phyloP scores from a whole-genome alignment of 192 early-diverging fungal genomes.

The Coemansia sp. region DNA sequence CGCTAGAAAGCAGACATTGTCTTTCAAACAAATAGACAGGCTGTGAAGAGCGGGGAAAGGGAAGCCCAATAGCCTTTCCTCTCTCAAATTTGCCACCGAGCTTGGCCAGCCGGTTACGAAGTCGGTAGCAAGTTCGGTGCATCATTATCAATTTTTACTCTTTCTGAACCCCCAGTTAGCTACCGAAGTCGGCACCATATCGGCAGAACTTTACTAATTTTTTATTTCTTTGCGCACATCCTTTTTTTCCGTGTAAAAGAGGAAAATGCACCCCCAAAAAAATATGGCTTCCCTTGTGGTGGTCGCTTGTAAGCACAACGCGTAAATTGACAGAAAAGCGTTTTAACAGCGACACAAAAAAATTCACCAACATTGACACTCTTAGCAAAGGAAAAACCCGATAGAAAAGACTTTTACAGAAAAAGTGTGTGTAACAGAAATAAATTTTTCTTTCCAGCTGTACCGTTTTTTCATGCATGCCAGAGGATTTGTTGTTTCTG shows the following conservation, averaged over 20 bases:
- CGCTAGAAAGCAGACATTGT: no score
- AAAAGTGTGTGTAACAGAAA: no score
- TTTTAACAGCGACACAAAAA: no score
- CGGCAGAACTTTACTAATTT: neutral
- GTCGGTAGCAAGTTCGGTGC: slow-evolving; percentile 5
- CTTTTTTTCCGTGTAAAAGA: neutral
- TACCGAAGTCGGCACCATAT: slow-evolving; percentile 4
- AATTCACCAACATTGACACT: no score
- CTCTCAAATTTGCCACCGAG: neutral
- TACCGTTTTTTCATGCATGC: no score
- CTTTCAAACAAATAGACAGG: neutral
- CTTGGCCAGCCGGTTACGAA: neutral
- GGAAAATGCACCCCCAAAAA: neutral
- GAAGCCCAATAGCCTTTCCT: neutral
- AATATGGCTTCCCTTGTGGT: no score
- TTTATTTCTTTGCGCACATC: neutral
- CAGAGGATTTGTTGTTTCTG: no score
- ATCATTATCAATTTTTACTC: neutral
- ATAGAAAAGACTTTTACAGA: no score
- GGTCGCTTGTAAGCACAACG: no score
- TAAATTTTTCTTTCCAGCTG: no score
- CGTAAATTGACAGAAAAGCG: no score
- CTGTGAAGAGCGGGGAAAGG: neutral
- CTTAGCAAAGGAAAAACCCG: no score
- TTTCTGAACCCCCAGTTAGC: neutral